phyloP scores from a whole-genome alignment of 805 yeast species.

The Cyberlindnera maclurae region DNA sequence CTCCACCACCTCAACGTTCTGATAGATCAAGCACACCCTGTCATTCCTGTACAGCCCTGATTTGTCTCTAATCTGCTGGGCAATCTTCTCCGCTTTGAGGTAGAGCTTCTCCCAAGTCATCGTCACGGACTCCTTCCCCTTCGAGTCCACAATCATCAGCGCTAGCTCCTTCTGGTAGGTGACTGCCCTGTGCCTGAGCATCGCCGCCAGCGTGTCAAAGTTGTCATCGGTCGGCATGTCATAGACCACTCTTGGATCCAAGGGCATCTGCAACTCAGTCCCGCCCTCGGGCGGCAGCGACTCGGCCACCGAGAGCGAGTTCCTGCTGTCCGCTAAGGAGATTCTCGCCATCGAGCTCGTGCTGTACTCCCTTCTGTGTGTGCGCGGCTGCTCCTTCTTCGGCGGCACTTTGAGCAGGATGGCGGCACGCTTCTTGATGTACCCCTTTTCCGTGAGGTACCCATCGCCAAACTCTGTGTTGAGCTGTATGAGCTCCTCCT shows the following conservation, averaged over 20 bases:
- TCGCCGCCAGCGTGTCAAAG: slow-evolving; percentile 60
- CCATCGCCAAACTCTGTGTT: slow-evolving; percentile 56
- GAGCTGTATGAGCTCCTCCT: slow-evolving; percentile 31
- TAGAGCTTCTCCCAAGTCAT: slow-evolving; percentile 90
- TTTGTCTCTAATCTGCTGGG: slow-evolving; percentile 71
- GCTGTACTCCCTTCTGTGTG: slow-evolving; percentile 21
- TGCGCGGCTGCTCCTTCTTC: background rate
- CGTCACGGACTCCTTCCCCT: slow-evolving; percentile 70
- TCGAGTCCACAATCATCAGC: slow-evolving; percentile 60
- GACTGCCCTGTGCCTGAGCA: slow-evolving; percentile 66
- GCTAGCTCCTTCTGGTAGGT: slow-evolving; percentile 64
- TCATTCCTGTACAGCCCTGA: slow-evolving; percentile 72
- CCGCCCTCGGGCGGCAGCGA: slow-evolving; percentile 27
- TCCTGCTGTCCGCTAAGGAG: slow-evolving; percentile 17
- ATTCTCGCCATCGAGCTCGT: slow-evolving; percentile 21
- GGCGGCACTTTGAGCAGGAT: slow-evolving; percentile 22
- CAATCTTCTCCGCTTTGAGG: slow-evolving; percentile 77
- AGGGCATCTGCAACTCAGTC: slow-evolving; percentile 31
- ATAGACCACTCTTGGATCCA: slow-evolving; percentile 50
- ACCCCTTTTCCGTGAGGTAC: slow-evolving; percentile 68
- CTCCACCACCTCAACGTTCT: slow-evolving; percentile 76
- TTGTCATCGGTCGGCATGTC: slow-evolving; percentile 32
- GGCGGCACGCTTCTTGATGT: slow-evolving; percentile 47
- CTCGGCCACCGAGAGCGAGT: slow-evolving; percentile 12
- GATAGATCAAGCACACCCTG: slow-evolving; percentile 77